Evolutionary conservation across 2,329 filamentous ascomycete genomes (phyloP), one percentile per base, ranked within the genome.

Genomic region (Hysterium pulicare): DNA sequence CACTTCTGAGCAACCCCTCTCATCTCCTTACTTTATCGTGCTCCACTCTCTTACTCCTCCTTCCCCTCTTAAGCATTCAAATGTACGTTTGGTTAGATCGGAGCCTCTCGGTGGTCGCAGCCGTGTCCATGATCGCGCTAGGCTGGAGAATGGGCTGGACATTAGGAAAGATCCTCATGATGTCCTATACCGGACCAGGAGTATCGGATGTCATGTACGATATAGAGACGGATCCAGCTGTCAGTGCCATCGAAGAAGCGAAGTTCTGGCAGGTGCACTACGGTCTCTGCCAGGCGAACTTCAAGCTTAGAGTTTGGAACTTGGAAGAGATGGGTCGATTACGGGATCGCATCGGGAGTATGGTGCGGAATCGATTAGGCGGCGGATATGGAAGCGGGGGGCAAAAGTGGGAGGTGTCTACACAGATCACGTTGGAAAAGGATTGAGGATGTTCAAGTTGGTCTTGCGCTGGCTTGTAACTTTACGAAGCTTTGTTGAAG

Each of bases 191-290:
- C 23, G 75, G 76, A 9, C 63, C 68, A 33, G 65, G 80, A 3
- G 82, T 93, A 2, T 76, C 81, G 3, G 82, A 84, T 17, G 84
- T 95, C n/a, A 75, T 96, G 56, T 79, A 81, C 42, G 89, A 95
- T 64, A 90, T 98, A 39, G 84, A 90, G 63, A 78, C 82, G 1
- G 90, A 96, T 56, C 82, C 86, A 2, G 78, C 79, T 42, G 82
- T 97, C 20, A 78, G 79, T 33, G 78, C 78, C 1, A 82, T 98
- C 35, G 88, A 96, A 44, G 90, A 96, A 59, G 91, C 90, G 2
- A 84, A 90, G 61, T 95, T 98, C 67, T 98, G 93, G 93, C 93
- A 98, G 71, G 93, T 96, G 11, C 93, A 98, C 68, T 96, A 97
- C 64, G 90, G 91, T 2, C 75, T 97, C 31, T 95, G 90, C 61